A percentile compares a stretch with the other conserved stretches of the same genome.
Conservation (phyloP, 495 filamentous ascomycete species). For the Friedmanniomyces simplex region DNA sequence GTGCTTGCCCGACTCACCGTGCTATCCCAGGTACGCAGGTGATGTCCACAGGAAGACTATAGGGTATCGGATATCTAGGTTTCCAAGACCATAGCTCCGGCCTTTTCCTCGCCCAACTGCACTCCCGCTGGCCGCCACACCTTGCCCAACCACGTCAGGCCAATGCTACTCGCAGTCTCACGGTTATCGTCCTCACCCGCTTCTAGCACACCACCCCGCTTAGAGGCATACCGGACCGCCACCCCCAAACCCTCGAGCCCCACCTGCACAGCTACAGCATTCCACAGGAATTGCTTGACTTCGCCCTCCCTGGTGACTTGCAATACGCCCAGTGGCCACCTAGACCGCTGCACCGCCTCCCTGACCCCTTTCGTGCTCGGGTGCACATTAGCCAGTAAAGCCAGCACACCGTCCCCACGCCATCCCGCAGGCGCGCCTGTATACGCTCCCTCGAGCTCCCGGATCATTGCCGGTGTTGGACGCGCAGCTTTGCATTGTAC, state of each 20-base stretch:
- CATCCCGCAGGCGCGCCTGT: slow-evolving; percentile 58
- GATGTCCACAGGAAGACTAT: too few relatives aligned
- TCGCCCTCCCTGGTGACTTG: slow-evolving; percentile 40
- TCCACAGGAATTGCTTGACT: slow-evolving; percentile 61
- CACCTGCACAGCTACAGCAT: slow-evolving; percentile 47
- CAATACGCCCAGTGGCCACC: slow-evolving; percentile 55
- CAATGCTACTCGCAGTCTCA: slow-evolving; percentile 3
- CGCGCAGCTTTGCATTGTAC: slow-evolving; percentile 72
- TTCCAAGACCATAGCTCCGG: not conserved
- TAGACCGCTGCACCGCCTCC: slow-evolving; percentile 55
- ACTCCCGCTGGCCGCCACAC: slow-evolving; percentile 3
- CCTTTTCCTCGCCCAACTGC: not conserved
- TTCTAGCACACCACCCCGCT: not conserved
- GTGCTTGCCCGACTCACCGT: too few relatives aligned
- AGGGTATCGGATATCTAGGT: too few relatives aligned
- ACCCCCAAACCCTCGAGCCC: slow-evolving; percentile 41
- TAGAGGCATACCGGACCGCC: slow-evolving; percentile 1
- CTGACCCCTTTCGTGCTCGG: slow-evolving; percentile 50
- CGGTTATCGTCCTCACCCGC: not conserved
- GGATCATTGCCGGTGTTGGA: slow-evolving; percentile 53
- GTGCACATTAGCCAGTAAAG: slow-evolving; percentile 46
- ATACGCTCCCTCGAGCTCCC: slow-evolving; percentile 81
- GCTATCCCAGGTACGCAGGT: too few relatives aligned
- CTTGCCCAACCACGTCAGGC: slow-evolving; percentile 16
- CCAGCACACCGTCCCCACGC: slow-evolving; percentile 48